Evolutionary conservation across 164 flowering plant species (phyloP).

Genomic region (Hamamelis virginiana): DNA sequence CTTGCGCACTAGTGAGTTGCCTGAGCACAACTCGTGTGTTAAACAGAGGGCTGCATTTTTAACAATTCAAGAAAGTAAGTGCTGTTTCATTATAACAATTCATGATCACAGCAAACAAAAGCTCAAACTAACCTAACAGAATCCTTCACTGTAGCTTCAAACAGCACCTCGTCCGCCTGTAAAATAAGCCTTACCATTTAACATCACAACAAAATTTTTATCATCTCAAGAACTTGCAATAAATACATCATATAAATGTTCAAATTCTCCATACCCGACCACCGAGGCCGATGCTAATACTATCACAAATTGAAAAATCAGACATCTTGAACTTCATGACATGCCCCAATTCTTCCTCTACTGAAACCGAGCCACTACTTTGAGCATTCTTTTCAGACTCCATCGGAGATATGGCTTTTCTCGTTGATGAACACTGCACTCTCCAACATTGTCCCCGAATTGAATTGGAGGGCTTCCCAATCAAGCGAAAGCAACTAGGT

Average conservation of each 20-base stretch:
- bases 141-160: conserved; percentile 79
- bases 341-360: conserved; percentile 58
- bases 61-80: neutral
- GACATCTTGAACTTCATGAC: conserved; percentile 73
- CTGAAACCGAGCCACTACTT: conserved; percentile 13
- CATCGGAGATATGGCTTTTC: conserved; percentile 22
- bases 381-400: conserved; percentile 36
- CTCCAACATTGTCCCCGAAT: conserved; percentile 9
- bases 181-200: conserved; percentile 17
- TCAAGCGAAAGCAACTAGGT: conserved; percentile 9
- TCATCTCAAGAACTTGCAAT: neutral
- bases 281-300: conserved; percentile 76
- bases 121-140: conserved; percentile 51
- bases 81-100: neutral
- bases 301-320: conserved; percentile 69
- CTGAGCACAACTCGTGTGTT: conserved; percentile 83
- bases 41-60: conserved; percentile 62
- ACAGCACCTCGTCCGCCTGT: conserved; percentile 88
- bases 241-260: no score
- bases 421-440: conserved; percentile 31
- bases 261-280: conserved; percentile 61
- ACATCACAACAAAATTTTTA: neutral
- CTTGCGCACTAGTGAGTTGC: conserved; percentile 61
- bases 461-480: conserved; percentile 1
- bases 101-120: conserved; percentile 1